Base-by-base conservation (phyloP, 2,329 filamentous ascomycete species). In the Fusarium decemcellulare region DNA sequence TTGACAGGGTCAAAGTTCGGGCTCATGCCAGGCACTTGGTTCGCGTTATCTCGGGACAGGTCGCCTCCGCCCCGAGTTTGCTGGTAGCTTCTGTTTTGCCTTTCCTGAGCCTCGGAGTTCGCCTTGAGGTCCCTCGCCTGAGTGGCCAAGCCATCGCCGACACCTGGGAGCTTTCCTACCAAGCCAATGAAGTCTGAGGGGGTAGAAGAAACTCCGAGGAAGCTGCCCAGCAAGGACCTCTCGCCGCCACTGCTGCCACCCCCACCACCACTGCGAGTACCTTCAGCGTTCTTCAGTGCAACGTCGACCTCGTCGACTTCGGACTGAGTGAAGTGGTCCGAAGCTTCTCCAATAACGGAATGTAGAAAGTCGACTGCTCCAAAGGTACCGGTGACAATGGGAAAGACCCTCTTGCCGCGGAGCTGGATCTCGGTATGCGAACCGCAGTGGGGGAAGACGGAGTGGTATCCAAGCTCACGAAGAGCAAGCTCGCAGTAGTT, bases 321-420 rank as follows among this genome's bases (percentile, higher is more conserved):
- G 15, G 92, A 93, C 77, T 96, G 93, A 3, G 93, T 93, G 75
- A 96, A 93, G 76, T 95, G 92, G 75, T 96, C 93, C 11, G 89
- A 93, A 34, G 93, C 93, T 78, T 95, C 93, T 61, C 92, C 88
- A 51, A 90, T 81, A 32, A 93, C 92, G 2, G 92, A 94, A 78
- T 96, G 93, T 70, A 95, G 83, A 77, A 96, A 96, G 78, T 95
- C 93, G 4, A 95, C 93, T 70, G 90, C 93, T 42, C 93, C 93
- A 79, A 96, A 96, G 11, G 80, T 82, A 44, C 90, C 89, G 2
- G 93, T 95, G 23, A 94, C 90, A 2, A 95, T 82, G 6, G 93
- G 93, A 71, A 86, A 95, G 9, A 94, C 86, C n/a, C 83, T 85
- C 66, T 88, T 89, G 47, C 92, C 92, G 43, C 81, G 85, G 30